Conservation (phyloP, 768 basidiomycete genomes). For the Macrolepiota fuliginosa region DNA sequence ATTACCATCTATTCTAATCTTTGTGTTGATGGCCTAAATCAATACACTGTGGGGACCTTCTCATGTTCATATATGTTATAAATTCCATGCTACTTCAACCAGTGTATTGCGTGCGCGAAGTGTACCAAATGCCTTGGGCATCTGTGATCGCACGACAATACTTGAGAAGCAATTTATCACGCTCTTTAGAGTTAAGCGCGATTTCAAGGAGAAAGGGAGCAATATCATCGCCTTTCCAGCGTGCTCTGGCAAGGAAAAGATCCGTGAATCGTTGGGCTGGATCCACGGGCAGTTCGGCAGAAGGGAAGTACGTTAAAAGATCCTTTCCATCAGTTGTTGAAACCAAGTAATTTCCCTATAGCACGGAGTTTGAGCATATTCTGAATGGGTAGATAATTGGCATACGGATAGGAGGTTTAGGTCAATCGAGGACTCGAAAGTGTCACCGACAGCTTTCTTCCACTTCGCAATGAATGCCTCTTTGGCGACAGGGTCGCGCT, state of each 20-base stretch:
- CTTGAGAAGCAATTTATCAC: constrained; percentile 85
- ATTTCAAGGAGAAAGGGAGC: constrained; percentile 80
- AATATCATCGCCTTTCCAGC: constrained; percentile 81
- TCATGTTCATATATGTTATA: neutral
- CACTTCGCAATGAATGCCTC: constrained; percentile 62
- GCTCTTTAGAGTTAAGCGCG: constrained; percentile 79
- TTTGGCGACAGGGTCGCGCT: constrained; percentile 62
- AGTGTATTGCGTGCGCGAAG: constrained; percentile 61
- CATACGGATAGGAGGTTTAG: constrained; percentile 69
- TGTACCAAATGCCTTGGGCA: constrained; percentile 68
- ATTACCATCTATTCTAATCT: neutral
- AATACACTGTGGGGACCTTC: neutral
- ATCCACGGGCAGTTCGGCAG: constrained; percentile 69
- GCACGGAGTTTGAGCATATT: neutral
- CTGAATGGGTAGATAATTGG: neutral
- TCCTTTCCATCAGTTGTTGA: constrained; percentile 34
- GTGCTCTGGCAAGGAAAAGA: constrained; percentile 76
- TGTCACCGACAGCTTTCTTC: constrained; percentile 75
- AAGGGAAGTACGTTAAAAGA: constrained; percentile 70
- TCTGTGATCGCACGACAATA: constrained; percentile 80
- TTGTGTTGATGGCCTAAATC: neutral
- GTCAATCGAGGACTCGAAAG: constrained; percentile 62
- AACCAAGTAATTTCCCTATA: constrained; percentile 74
- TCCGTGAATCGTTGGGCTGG: constrained; percentile 83
- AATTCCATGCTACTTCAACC: constrained; percentile 25